These are phyloP conservation scores for Coprinellus micaceus DNA, from an alignment of 768 basidiomycete genomes.

Conservation along the genomic window DNA sequence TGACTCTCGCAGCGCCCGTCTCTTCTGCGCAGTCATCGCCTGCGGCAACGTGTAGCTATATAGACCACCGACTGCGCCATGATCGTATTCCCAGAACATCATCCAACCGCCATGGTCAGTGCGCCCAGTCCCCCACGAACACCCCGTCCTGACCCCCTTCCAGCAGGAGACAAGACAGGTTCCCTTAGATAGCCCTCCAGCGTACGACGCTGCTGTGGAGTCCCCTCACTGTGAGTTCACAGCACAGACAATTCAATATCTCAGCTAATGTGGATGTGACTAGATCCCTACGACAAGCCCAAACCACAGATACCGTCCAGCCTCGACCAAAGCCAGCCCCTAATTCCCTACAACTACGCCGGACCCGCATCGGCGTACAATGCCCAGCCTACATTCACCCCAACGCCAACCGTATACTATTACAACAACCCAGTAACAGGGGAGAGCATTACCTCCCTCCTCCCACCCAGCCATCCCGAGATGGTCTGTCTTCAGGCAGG, in stretches of 20 bases:
- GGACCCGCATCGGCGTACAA: constrained; percentile 21
- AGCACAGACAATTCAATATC: neutral
- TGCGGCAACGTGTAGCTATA: neutral
- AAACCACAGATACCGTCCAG: constrained; percentile 6
- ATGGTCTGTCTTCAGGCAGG: constrained; percentile 84
- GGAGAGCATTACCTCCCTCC: constrained; percentile 53
- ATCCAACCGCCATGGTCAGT: constrained; percentile 8
- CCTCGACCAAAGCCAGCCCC: constrained; percentile 7
- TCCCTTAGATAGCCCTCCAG: constrained; percentile 13
- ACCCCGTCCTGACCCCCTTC: neutral
- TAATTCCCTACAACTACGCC: constrained; percentile 15
- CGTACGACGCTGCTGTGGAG: constrained; percentile 14
- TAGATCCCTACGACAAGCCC: constrained; percentile 11
- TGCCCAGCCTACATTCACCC: constrained; percentile 30
- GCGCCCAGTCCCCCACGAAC: neutral
- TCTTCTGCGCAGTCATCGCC: too few species aligned
- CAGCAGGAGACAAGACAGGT: neutral
- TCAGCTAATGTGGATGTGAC: neutral
- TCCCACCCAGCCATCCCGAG: constrained; percentile 77
- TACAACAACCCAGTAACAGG: constrained; percentile 63
- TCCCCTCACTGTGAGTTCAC: constrained; percentile 5
- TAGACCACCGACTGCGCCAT: neutral
- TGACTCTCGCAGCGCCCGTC: too few species aligned
- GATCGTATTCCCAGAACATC: constrained; percentile 3
- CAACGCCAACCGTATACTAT: constrained; percentile 56